Conservation (phyloP, 2,329 filamentous ascomycete genomes). For the Trichoderma citrinoviride region DNA sequence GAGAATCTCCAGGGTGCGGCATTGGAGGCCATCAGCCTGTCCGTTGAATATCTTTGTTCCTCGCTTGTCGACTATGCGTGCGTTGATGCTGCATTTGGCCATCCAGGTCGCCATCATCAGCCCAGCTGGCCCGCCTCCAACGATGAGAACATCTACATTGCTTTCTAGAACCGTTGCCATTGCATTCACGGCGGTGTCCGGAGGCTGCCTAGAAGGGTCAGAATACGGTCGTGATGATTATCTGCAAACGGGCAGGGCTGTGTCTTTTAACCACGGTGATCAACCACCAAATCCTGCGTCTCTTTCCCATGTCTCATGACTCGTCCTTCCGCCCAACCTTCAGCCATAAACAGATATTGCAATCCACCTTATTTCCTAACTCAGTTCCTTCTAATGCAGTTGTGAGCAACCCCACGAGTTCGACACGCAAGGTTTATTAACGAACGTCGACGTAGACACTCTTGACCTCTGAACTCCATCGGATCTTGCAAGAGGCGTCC, state of each 20-base stretch:
- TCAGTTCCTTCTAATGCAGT: neutral
- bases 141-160: constrained; percentile 7
- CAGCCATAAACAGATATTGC: neutral
- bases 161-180: neutral
- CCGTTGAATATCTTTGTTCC: neutral
- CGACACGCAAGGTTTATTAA: neutral
- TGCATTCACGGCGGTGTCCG: neutral
- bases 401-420: neutral
- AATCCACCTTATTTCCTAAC: neutral
- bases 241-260: neutral
- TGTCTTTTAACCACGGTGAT: neutral
- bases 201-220: neutral
- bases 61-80: neutral
- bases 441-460: neutral
- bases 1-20: neutral
- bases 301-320: neutral
- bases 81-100: neutral
- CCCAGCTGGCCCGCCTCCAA: constrained; percentile 1
- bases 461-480: neutral
- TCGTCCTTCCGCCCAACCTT: neutral
- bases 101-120: neutral
- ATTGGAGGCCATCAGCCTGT: neutral
- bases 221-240: neutral
- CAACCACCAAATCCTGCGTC: neutral
- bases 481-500: neutral